These are phyloP conservation scores for Hydnum rufescens DNA, from an alignment of 768 basidiomycete genomes.

Conservation along the genomic window DNA sequence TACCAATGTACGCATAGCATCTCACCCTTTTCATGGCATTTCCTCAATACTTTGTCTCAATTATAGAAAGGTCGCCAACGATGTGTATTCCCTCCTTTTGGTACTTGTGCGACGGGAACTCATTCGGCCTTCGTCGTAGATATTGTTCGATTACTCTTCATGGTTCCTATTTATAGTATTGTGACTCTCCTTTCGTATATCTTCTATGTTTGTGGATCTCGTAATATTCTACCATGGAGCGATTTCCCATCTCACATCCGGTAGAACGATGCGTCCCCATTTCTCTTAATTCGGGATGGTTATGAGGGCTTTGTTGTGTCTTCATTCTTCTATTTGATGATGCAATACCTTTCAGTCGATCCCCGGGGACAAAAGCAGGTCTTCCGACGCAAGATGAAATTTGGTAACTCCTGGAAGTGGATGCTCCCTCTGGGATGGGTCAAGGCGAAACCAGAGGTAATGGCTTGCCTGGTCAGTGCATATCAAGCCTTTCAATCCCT, in stretches of 20 bases:
- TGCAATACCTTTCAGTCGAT: constrained; percentile 47
- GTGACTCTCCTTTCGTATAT: constrained; percentile 50
- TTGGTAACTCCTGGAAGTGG: constrained; percentile 31
- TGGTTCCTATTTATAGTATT: constrained; percentile 57
- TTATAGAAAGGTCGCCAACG: constrained; percentile 47
- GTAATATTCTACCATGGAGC: not conserved
- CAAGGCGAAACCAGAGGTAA: constrained; percentile 39
- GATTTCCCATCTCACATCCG: constrained; percentile 6
- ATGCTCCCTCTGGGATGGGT: constrained; percentile 47
- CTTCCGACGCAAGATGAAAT: constrained; percentile 24
- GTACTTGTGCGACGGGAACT: constrained; percentile 1
- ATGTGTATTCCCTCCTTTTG: constrained; percentile 22
- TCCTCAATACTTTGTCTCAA: too few species aligned
- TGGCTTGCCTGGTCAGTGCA: not conserved
- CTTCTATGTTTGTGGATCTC: constrained; percentile 33
- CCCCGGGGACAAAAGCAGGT: constrained; percentile 38
- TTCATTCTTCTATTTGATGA: constrained; percentile 59
- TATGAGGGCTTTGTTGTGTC: constrained; percentile 63
- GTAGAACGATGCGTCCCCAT: constrained; percentile 45
- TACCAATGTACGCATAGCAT: constrained; percentile 34
- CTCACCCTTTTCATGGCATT: too few species aligned
- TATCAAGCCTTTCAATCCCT: not conserved
- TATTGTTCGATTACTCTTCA: constrained; percentile 53
- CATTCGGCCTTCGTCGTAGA: constrained; percentile 23
- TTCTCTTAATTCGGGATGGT: constrained; percentile 48